Evolutionary conservation across 306 rosid genomes (phyloP), one percentile per base, ranked within the genome.

Genomic region (Mimosa bimucronata): DNA sequence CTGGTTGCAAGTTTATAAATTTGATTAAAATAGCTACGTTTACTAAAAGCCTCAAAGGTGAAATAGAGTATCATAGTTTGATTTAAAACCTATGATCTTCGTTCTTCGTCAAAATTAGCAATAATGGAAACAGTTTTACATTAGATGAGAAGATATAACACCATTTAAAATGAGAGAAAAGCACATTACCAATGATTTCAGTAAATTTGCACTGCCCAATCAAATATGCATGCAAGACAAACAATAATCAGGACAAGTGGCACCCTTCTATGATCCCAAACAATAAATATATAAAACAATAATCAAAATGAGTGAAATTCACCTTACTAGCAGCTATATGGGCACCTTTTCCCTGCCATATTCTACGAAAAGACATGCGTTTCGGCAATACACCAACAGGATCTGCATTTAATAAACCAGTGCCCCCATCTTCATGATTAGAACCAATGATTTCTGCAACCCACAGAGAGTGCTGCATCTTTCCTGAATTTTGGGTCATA

Each of bases 261-360:
- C 55, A 60, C 61, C 76, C 21, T 66, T 64, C 34, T 41, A 40
- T 12, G 74, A 42, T 26, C 74, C 55, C 37, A 25, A 69, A 23
- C 34, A 42, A 42, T 12, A 42, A 23, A 23, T 38, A 40, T 40
- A 40, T n/a, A 23, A 9, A 68, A 50, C 14, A 21, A 37, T 40
- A 40, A 14, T 6, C 19, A 25, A 69, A 45, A 14, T 23, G 3
- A 41, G 46, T 42, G 28, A 42, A 69, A 21, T 55, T 71, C 79
- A 94, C 98, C 98, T 94, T 92, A 83, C 91, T 87, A 86, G 97
- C 90, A 81, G 98, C 97, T 55, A 86, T 77, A 30, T 88, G 93
- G n/a, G 93, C 94, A 80, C 97, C 97, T 89, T 94, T 92, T 79
- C 97, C 97, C 83, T 94, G 98, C 98, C 98, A 94, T 87, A 90